Conservation (phyloP, 805 yeast species). For the Metschnikowia picachoensis region DNA sequence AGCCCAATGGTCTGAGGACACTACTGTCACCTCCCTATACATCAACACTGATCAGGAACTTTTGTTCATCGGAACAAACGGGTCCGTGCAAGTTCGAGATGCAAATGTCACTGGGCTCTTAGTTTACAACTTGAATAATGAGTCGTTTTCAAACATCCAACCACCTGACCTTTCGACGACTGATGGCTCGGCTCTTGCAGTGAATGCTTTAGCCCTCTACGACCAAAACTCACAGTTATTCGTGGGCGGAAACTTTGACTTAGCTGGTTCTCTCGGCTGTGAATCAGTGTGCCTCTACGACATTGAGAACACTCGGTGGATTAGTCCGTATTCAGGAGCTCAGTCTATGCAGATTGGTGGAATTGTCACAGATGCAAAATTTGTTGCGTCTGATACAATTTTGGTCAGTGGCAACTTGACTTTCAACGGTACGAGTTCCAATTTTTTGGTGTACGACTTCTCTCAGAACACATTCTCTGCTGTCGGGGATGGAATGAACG, state of each 20-base stretch:
- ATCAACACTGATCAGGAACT: slow-evolving; percentile 30
- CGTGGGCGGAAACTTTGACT: slow-evolving; percentile 71
- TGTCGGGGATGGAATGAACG: slow-evolving; percentile 20
- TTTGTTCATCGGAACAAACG: slow-evolving; percentile 47
- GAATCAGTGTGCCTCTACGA: slow-evolving; percentile 64
- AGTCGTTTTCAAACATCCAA: slow-evolving; percentile 41
- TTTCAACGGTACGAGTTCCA: slow-evolving; percentile 31
- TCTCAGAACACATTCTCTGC: slow-evolving; percentile 25
- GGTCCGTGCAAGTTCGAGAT: slow-evolving; percentile 23
- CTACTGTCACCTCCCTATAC: slow-evolving; percentile 30
- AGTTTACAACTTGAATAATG: slow-evolving; percentile 46
- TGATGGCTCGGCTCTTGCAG: slow-evolving; percentile 38
- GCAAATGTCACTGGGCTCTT: slow-evolving; percentile 42
- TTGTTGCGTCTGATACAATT: slow-evolving; percentile 36
- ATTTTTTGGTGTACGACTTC: slow-evolving; percentile 56
- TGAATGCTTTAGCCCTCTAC: slow-evolving; percentile 35
- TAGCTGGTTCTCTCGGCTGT: slow-evolving; percentile 57
- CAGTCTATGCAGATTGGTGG: slow-evolving; percentile 41
- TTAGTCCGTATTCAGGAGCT: slow-evolving; percentile 31
- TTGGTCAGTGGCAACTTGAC: slow-evolving; percentile 52
- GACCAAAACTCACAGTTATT: slow-evolving; percentile 40
- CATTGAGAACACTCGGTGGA: slow-evolving; percentile 52
- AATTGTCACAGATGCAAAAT: slow-evolving; percentile 44
- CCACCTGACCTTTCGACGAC: slow-evolving; percentile 46
- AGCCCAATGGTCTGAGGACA: slow-evolving; percentile 23